Evolutionary conservation across 352 stramenopile species (phyloP), one percentile per base, ranked within the genome.

Genomic region (Halophytophthora polymorphica): DNA sequence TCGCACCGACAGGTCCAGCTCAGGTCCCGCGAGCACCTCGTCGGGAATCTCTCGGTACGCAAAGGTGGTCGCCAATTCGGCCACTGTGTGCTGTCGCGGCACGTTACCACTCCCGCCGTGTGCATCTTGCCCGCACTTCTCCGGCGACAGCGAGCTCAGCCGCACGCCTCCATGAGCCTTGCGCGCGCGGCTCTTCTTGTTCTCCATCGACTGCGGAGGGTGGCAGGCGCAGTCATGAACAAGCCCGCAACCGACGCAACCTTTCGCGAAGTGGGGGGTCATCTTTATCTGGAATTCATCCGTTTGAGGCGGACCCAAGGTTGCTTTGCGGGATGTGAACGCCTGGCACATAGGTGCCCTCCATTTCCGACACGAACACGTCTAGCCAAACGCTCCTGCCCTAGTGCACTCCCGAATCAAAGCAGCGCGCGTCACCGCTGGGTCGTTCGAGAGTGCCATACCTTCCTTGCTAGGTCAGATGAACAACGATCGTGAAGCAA

Each of bases 1-100:
- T 21, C 58, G 18, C 61, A 84, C 75, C 53, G 75, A 79, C n/a
- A 86, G 66, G 39, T 93, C 74, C 17, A 93, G 31, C 8, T 86
- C 76, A 11, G 48, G 50, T 6, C 79, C 82, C 23, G 53, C 40
- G 5, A 90, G 71, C 40, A 89, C 50, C 50, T 93, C 79, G 36
- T 78, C 58, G 10, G 82, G 82, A 14, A 93, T 66, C 25, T 83
- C 66, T 15, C 67, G 63, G 61, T 90, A 93, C 13, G 66, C 49
- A 31, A 89, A 86, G 13, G 33, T 44, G 0, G 64, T 58, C 37
- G 66, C 69, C 34, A 84, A 62, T 33, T 86, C 76, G 11, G 54
- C 40, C 12, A 79, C 69, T 2, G 37, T 46, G 15, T 66, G 50
- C 7, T 38, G 17, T 3, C 42, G 59, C 13, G 23, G 15, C n/a